Evolutionary conservation across 2,329 filamentous ascomycete species (phyloP).

Genomic region (Pseudocercospora musae): DNA sequence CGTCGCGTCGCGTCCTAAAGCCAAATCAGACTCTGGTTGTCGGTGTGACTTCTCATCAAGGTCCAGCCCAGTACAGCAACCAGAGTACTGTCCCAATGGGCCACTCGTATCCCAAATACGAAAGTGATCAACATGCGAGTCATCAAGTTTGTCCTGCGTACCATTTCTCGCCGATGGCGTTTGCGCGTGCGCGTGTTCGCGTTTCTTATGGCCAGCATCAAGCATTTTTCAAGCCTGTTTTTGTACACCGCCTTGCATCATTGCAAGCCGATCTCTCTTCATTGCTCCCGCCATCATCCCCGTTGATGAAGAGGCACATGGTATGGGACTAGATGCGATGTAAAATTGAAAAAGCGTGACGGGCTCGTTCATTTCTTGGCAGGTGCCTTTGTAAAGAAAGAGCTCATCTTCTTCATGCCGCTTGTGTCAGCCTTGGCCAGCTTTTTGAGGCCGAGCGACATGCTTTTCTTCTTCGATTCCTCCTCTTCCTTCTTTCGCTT

Average conservation of each 20-base stretch:
- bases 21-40: background rate
- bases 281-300: background rate
- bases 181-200: background rate
- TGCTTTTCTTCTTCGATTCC: constrained; percentile 76
- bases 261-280: background rate
- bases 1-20: background rate
- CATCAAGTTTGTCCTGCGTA: background rate
- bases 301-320: background rate
- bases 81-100: background rate
- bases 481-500: constrained; percentile 84
- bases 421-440: constrained; percentile 85
- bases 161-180: background rate
- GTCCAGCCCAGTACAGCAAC: background rate
- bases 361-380: constrained; percentile 15
- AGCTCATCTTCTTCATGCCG: constrained; percentile 96
- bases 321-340: background rate
- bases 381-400: constrained; percentile 74
- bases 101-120: background rate
- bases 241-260: background rate
- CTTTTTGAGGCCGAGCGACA: constrained; percentile 73
- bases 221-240: background rate
- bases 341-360: background rate
- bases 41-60: background rate
- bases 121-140: background rate
- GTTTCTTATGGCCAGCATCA: background rate